A percentile compares a stretch with the other conserved stretches of the same genome.
Conservation (phyloP, 2,329 filamentous ascomycete genomes). For the Ceratocystis smalleyi region DNA sequence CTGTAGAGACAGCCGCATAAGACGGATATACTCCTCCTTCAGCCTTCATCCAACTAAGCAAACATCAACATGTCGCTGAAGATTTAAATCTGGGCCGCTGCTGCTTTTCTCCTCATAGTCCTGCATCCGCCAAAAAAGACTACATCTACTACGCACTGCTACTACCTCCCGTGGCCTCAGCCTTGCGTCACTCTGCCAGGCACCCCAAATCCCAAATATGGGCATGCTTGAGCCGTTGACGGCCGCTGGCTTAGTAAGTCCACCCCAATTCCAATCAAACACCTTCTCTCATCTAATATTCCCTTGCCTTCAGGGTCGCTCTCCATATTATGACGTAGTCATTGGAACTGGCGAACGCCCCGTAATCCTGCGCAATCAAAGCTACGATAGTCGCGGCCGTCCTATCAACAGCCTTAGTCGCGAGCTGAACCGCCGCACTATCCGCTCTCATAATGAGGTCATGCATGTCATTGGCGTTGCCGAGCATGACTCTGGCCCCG, state of each 20-base stretch:
- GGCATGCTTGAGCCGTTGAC: slow-evolving; percentile 41
- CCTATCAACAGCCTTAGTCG: slow-evolving; percentile 40
- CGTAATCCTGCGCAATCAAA: slow-evolving; percentile 29
- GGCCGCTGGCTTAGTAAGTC: slow-evolving; percentile 38
- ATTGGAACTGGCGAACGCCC: slow-evolving; percentile 33
- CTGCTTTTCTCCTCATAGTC: not conserved
- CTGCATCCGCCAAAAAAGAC: no score
- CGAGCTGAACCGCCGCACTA: slow-evolving; percentile 39
- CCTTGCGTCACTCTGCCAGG: not conserved
- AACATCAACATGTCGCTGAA: not conserved
- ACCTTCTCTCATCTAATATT: not conserved
- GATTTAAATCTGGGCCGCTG: not conserved
- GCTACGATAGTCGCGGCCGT: slow-evolving; percentile 41
- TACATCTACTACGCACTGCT: no score
- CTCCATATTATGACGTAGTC: slow-evolving; percentile 43
- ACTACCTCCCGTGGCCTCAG: not conserved
- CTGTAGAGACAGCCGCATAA: no score
- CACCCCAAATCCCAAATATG: slow-evolving; percentile 26
- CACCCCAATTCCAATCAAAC: not conserved
- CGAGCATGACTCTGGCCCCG: slow-evolving; percentile 35
- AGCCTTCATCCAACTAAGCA: not conserved
- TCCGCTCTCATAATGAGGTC: slow-evolving; percentile 46
- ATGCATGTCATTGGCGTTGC: slow-evolving; percentile 49
- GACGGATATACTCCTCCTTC: no score
- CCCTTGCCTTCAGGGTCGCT: slow-evolving; percentile 33